These are phyloP conservation scores for Durotheca rogersii DNA, from an alignment of 495 filamentous ascomycete species.

Conservation along the genomic window DNA sequence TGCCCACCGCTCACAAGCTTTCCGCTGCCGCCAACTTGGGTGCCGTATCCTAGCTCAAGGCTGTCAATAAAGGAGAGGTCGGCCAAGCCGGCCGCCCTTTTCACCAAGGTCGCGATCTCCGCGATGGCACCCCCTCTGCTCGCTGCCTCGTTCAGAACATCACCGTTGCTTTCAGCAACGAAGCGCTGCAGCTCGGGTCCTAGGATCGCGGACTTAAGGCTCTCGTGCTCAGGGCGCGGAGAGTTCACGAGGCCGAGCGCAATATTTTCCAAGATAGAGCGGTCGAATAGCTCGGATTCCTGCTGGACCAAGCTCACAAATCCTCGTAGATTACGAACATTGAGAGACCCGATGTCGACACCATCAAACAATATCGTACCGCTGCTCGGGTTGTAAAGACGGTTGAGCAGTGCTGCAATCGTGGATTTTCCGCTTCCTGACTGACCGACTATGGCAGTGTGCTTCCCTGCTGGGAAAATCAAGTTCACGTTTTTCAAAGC, in stretches of 20 bases:
- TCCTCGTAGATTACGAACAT: constrained; percentile 54
- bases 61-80: constrained; percentile 38
- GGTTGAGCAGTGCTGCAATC: constrained; percentile 53
- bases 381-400: constrained; percentile 48
- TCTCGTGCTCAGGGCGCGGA: constrained; percentile 43
- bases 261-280: constrained; percentile 67
- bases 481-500: constrained; percentile 51
- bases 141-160: constrained; percentile 21
- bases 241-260: constrained; percentile 61
- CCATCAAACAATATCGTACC: constrained; percentile 52
- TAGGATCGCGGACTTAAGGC: constrained; percentile 40
- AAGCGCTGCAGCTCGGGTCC: constrained; percentile 14
- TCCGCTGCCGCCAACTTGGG: constrained; percentile 45
- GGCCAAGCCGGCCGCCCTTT: constrained; percentile 32
- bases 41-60: constrained; percentile 44
- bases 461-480: constrained; percentile 51
- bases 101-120: constrained; percentile 29
- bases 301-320: constrained; percentile 63
- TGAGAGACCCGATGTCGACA: constrained; percentile 50
- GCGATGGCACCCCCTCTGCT: constrained; percentile 18
- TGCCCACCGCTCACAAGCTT: constrained; percentile 56
- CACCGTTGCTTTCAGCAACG: background rate
- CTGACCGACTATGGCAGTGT: constrained; percentile 64
- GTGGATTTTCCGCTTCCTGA: constrained; percentile 72
- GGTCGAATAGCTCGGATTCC: constrained; percentile 61